A percentile compares a stretch with the other conserved stretches of the same genome.
Conservation (phyloP, 2,329 filamentous ascomycete genomes). For the Dactylellina drechsleri region DNA sequence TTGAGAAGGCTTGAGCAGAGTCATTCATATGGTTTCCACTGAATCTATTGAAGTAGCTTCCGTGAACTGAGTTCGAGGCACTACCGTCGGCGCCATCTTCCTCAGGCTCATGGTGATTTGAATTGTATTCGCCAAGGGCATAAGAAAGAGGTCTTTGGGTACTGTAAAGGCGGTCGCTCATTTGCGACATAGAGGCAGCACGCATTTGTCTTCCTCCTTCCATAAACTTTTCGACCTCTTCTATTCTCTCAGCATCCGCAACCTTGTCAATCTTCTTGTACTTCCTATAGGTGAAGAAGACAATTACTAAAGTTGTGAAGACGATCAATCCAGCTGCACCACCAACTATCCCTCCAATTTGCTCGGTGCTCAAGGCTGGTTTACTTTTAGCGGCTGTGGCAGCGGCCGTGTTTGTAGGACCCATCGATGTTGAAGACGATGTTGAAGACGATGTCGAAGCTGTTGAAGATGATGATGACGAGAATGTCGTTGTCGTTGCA, state of each 20-base stretch:
- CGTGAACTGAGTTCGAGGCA: constrained; percentile 16
- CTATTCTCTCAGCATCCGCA: constrained; percentile 26
- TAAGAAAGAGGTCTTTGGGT: constrained; percentile 49
- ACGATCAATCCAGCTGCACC: constrained; percentile 32
- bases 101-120: constrained; percentile 22
- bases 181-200: constrained; percentile 36
- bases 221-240: constrained; percentile 43
- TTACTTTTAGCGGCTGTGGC: constrained; percentile 10
- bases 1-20: constrained; percentile 36
- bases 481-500: not conserved
- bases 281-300: constrained; percentile 25
- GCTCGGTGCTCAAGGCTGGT: constrained; percentile 27
- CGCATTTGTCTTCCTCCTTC: constrained; percentile 53
- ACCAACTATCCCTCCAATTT: constrained; percentile 46
- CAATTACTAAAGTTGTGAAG: constrained; percentile 4
- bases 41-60: constrained; percentile 49
- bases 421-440: constrained; percentile 1
- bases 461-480: constrained; percentile 13
- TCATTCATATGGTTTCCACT: constrained; percentile 50
- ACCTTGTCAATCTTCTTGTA: constrained; percentile 59
- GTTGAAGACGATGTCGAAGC: constrained; percentile 2
- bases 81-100: constrained; percentile 13
- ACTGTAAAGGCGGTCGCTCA: constrained; percentile 51
- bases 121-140: constrained; percentile 52
- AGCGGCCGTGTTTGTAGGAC: constrained; percentile 25